A percentile compares a stretch with the other conserved stretches of the same genome.
These are phyloP conservation scores for Penicillium tannophilum DNA, from an alignment of 495 filamentous ascomycete genomes.

Conservation along the genomic window DNA sequence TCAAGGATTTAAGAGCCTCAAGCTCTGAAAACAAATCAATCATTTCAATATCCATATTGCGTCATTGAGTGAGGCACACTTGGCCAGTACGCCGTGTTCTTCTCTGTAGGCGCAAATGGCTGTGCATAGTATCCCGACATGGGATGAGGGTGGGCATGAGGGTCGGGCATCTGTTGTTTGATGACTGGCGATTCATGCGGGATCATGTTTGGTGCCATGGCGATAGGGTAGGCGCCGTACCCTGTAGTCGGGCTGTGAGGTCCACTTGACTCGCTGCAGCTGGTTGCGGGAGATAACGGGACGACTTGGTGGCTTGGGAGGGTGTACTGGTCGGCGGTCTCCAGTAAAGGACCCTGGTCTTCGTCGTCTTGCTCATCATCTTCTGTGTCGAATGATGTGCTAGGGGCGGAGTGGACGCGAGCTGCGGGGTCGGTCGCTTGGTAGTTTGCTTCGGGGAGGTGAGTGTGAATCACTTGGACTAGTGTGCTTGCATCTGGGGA, in stretches of 20 bases:
- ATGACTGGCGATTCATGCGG: constrained; percentile 13
- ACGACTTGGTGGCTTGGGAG: constrained; percentile 5
- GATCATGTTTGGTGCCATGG: constrained; percentile 13
- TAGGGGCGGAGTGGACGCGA: constrained; percentile 12
- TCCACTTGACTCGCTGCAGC: constrained; percentile 23
- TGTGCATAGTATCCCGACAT: constrained; percentile 21
- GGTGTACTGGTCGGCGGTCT: constrained; percentile 8
- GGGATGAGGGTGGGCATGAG: not conserved
- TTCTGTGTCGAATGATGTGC: not conserved
- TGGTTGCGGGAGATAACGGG: constrained; percentile 26
- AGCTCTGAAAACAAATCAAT: not conserved
- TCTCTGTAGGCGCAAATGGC: constrained; percentile 19
- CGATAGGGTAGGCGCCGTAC: constrained; percentile 17
- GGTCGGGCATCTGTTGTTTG: constrained; percentile 15
- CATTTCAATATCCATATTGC: constrained; percentile 25
- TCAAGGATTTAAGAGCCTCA: not conserved
- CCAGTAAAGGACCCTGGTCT: not conserved
- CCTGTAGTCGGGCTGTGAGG: constrained; percentile 10
- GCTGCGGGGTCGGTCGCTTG: constrained; percentile 18
- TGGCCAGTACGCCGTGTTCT: constrained; percentile 22
- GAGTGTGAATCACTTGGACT: constrained; percentile 26
- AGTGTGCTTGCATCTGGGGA: constrained; percentile 23
- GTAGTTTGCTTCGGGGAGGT: constrained; percentile 25
- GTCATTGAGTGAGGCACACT: constrained; percentile 14
- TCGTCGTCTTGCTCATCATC: constrained; percentile 3